phyloP scores from a whole-genome alignment of 306 rosid species.

The Sesbania bispinosa region DNA sequence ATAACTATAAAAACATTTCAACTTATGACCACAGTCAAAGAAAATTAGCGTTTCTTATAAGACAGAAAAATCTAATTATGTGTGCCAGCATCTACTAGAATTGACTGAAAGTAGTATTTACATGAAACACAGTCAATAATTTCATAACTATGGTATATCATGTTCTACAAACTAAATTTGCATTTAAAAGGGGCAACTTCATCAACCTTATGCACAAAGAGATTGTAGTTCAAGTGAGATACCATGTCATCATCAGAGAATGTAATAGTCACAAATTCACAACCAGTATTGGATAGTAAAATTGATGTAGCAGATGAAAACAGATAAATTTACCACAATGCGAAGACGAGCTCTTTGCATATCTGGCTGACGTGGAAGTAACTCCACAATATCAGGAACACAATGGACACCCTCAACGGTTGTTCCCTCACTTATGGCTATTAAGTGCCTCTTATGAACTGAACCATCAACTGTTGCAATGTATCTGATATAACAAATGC shows the following conservation, averaged over 20 bases:
- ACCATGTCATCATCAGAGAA: neutral
- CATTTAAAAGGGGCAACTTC: slow-evolving; percentile 10
- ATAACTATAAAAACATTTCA: neutral
- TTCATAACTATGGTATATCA: neutral
- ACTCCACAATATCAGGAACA: slow-evolving; percentile 75
- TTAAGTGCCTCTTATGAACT: slow-evolving; percentile 71
- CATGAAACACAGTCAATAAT: slow-evolving; percentile 4
- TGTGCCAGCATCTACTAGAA: neutral
- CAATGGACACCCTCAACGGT: slow-evolving; percentile 74
- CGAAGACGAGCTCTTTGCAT: slow-evolving; percentile 71
- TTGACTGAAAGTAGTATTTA: neutral
- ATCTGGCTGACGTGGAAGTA: slow-evolving; percentile 72
- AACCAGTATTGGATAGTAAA: slow-evolving; percentile 1
- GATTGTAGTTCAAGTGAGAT: neutral
- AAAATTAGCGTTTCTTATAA: neutral
- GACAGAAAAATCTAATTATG: neutral
- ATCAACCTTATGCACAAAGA: slow-evolving; percentile 1
- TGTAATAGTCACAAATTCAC: neutral
- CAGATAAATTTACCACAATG: slow-evolving; percentile 58
- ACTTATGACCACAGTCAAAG: neutral
- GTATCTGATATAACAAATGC: slow-evolving; percentile 53
- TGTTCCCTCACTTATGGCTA: slow-evolving; percentile 73
- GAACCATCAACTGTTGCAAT: slow-evolving; percentile 76
- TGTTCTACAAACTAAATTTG: neutral
- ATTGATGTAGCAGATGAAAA: slow-evolving; percentile 14